phyloP scores from a whole-genome alignment of 2,329 filamentous ascomycete genomes.

The Chaetothyriales sp. region DNA sequence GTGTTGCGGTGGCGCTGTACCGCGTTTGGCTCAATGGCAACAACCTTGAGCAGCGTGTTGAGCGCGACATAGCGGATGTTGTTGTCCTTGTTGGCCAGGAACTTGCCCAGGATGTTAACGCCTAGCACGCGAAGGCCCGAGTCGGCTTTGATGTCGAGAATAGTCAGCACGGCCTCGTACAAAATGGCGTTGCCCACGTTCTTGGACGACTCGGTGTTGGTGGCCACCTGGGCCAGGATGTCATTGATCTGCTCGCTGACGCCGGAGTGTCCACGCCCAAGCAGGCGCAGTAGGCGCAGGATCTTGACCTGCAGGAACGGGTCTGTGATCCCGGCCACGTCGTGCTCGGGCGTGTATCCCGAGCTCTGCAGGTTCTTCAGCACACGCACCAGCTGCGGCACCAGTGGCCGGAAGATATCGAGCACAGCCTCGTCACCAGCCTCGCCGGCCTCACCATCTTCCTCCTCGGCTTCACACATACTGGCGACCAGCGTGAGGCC shows the following conservation, averaged over 20 bases:
- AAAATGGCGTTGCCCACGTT: slow-evolving; percentile 97
- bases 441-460: slow-evolving; percentile 35
- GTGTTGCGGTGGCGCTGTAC: slow-evolving; percentile 96
- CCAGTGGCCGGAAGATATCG: slow-evolving; percentile 76
- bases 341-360: slow-evolving; percentile 92
- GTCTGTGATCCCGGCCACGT: slow-evolving; percentile 95
- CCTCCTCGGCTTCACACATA: slow-evolving; percentile 88
- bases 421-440: slow-evolving; percentile 79
- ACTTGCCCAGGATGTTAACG: slow-evolving; percentile 97
- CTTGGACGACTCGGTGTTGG: slow-evolving; percentile 94
- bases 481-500: slow-evolving; percentile 82
- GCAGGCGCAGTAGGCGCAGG: slow-evolving; percentile 65
- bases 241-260: slow-evolving; percentile 98
- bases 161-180: slow-evolving; percentile 92
- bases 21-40: slow-evolving; percentile 93
- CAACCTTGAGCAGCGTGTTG: slow-evolving; percentile 94
- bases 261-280: slow-evolving; percentile 70
- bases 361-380: slow-evolving; percentile 86
- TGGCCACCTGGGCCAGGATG: slow-evolving; percentile 91
- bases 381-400: slow-evolving; percentile 73
- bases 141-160: slow-evolving; percentile 94
- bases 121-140: slow-evolving; percentile 85
- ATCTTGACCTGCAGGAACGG: slow-evolving; percentile 97
- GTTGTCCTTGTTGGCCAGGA: slow-evolving; percentile 95
- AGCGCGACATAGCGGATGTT: slow-evolving; percentile 97